phyloP scores from a whole-genome alignment of 2,329 filamentous ascomycete species.

The Trichoderma oligosporum region DNA sequence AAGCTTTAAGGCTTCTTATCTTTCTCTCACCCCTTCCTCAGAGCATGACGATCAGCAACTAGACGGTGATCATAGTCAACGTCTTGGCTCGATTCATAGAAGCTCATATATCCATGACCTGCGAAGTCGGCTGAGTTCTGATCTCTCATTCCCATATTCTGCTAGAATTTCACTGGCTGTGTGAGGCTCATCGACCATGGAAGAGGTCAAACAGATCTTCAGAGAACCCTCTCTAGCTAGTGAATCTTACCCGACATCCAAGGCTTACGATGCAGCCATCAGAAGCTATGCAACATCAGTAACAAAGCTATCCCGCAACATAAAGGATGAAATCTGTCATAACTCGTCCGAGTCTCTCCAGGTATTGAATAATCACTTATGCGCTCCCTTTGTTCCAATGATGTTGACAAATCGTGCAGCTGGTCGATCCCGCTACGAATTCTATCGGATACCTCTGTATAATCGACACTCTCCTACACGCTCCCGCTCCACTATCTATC shows the following conservation, averaged over 20 bases:
- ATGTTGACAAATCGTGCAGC: conserved; percentile 29
- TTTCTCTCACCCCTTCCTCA: neutral
- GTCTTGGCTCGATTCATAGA: neutral
- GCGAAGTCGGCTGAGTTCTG: neutral
- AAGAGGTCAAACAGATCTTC: conserved; percentile 32
- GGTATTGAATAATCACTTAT: conserved; percentile 28
- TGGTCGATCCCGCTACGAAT: conserved; percentile 46
- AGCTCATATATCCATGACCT: neutral
- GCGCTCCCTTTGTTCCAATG: too few relatives aligned
- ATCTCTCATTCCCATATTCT: neutral
- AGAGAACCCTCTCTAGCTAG: conserved; percentile 40
- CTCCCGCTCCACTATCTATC: conserved; percentile 28
- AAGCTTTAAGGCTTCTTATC: too few relatives aligned
- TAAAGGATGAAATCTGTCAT: conserved; percentile 31
- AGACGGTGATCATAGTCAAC: neutral
- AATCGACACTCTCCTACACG: conserved; percentile 39
- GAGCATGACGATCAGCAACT: conserved; percentile 16
- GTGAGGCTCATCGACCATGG: conserved; percentile 29
- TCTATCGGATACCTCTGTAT: conserved; percentile 51
- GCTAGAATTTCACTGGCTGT: neutral
- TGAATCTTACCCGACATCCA: conserved; percentile 27
- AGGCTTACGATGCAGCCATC: conserved; percentile 40
- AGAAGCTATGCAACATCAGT: conserved; percentile 39
- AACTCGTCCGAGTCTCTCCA: conserved; percentile 40
- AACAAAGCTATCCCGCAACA: conserved; percentile 36